Evolutionary conservation across 495 filamentous ascomycete species (phyloP).

Genomic region (Cryomyces minteri): DNA sequence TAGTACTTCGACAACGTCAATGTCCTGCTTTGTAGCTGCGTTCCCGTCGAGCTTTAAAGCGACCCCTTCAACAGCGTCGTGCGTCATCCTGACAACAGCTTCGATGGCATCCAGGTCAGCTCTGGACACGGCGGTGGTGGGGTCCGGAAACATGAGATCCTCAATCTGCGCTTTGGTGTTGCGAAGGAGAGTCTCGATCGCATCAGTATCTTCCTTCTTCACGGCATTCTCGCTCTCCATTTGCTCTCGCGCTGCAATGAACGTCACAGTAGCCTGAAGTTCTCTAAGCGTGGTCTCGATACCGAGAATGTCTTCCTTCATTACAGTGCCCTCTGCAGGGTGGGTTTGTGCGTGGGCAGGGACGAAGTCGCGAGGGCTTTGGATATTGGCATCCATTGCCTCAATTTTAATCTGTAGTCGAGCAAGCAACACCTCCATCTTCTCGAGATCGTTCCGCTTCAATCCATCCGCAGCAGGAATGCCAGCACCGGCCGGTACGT

Average conservation of each 20-base stretch:
- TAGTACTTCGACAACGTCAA: constrained; percentile 53
- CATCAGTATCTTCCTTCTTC: constrained; percentile 65
- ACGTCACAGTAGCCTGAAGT: constrained; percentile 35
- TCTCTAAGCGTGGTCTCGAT: constrained; percentile 38
- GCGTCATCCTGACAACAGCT: constrained; percentile 46
- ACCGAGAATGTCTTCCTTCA: constrained; percentile 35
- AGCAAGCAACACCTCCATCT: constrained; percentile 62
- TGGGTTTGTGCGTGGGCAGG: neutral
- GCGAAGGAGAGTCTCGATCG: constrained; percentile 72
- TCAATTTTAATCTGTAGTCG: constrained; percentile 73
- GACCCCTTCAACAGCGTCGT: constrained; percentile 45
- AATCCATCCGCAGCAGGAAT: constrained; percentile 26
- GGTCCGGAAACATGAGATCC: constrained; percentile 46
- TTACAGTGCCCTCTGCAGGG: constrained; percentile 1
- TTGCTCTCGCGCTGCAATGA: constrained; percentile 25
- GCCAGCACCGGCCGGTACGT: constrained; percentile 31
- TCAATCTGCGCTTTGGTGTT: constrained; percentile 74
- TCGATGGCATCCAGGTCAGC: constrained; percentile 64
- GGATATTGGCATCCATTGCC: constrained; percentile 41
- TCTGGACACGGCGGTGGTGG: constrained; percentile 42
- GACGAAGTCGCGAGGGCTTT: constrained; percentile 22
- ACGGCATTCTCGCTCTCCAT: constrained; percentile 30
- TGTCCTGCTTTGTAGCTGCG: constrained; percentile 36
- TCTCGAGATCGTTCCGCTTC: constrained; percentile 57
- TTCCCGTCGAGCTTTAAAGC: constrained; percentile 21